These are phyloP conservation scores for Paraurostyla sp. DNA, from an alignment of 73 alveolate genomes.

Conservation along the genomic window DNA sequence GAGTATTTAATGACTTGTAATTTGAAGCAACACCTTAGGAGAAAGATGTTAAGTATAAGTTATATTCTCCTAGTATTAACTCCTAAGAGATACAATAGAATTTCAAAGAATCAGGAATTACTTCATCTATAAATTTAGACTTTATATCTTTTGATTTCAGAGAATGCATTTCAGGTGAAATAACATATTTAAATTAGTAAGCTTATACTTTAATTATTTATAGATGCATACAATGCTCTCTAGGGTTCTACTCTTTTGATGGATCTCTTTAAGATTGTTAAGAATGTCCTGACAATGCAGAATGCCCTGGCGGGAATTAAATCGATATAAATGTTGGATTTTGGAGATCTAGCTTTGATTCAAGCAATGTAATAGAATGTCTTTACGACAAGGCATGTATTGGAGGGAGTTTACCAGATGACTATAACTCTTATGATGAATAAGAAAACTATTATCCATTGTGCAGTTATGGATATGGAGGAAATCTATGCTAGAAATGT, in stretches of 20 bases:
- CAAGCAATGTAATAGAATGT: neutral
- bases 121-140: neutral
- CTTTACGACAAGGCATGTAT: constrained; percentile 25
- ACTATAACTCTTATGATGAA: neutral
- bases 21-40: neutral
- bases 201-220: neutral
- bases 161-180: constrained; percentile 13
- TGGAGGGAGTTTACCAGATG: neutral
- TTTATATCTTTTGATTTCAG: neutral
- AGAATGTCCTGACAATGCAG: constrained; percentile 32
- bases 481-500: neutral
- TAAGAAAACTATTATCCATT: neutral
- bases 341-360: constrained; percentile 29
- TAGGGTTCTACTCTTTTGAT: neutral
- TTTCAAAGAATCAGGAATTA: neutral
- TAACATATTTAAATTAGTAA: neutral
- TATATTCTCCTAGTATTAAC: constrained; percentile 3
- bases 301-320: constrained; percentile 44
- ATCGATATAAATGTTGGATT: constrained; percentile 41
- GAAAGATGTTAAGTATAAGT: neutral
- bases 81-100: neutral
- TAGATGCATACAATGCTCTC: constrained; percentile 11
- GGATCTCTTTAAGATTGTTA: neutral
- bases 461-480: constrained; percentile 9
- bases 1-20: neutral